These are phyloP conservation scores for Termitomyces titanicus DNA, from an alignment of 768 basidiomycete species.

Conservation along the genomic window DNA sequence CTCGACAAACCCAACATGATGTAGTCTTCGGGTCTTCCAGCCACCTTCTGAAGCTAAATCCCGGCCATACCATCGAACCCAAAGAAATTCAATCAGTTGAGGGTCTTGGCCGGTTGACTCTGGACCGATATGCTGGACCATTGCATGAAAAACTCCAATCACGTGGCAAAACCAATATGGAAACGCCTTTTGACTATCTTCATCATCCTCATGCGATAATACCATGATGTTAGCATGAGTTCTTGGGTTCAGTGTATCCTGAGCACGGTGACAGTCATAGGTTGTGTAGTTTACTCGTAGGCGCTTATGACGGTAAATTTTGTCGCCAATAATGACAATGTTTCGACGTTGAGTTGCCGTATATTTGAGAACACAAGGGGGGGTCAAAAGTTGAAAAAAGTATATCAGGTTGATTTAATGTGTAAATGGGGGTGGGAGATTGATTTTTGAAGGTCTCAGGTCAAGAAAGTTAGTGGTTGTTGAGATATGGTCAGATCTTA, in stretches of 20 bases:
- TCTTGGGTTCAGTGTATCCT: no score
- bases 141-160: no score
- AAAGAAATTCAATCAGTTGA: conserved; percentile 29
- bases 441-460: no score
- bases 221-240: conserved; percentile 29
- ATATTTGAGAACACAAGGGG: conserved; percentile 13
- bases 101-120: background rate
- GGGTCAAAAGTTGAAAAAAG: no score
- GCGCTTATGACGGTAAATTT: conserved; percentile 25
- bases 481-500: no score
- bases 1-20: conserved; percentile 35
- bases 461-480: no score
- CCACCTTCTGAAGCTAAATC: conserved; percentile 20
- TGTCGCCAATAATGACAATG: conserved; percentile 18
- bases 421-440: no score
- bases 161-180: no score
- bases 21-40: conserved; percentile 24
- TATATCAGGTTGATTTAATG: no score
- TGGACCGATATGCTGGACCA: conserved; percentile 10
- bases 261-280: conserved; percentile 33
- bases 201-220: no score
- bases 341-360: conserved; percentile 9
- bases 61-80: no score
- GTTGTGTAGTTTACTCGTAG: conserved; percentile 37
- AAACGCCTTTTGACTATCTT: no score